Base-by-base conservation (phyloP, 345 rosid genomes). In the Combretum micranthum region DNA sequence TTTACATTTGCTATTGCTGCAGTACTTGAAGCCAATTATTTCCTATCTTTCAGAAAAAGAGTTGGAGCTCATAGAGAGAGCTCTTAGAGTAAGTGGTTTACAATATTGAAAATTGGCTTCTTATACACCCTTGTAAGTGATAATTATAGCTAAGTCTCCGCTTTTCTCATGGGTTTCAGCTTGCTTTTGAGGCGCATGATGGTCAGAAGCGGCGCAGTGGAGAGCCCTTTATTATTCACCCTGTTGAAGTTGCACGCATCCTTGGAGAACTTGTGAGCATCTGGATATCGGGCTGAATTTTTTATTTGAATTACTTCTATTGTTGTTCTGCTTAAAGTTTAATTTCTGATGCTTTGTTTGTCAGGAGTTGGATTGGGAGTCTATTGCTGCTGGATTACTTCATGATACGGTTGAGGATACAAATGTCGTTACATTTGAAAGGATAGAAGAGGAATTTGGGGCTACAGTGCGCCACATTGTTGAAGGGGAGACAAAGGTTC, bases 401-500 rank as follows among this genome's bases (percentile, higher is more conserved):
- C 99, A 93, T 72, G 99, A 93, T 73, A 93, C 97, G 8, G 99
- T 93, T 20, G 99, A 93, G 73, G 99, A 93, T 82, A 93, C 99
- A 42, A 79, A 85, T 67, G 79, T 84, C 66, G 86, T 93, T 63
- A 86, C 95, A 55, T 88, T 93, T 71, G 94, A 86, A 69, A 83
- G 83, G 71, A 93, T 93, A 74, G 97, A 93, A 56, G 80, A 82
- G 69, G 89, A 88, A 69, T 89, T 89, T 80, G 94, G 98, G 64
- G 80, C 82, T 52, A 81, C 76, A 20, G 99, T 93, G 42, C 86
- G 99, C 48, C 91, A 58, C 78, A 93, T 93, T 65, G 97, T 93
- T 20, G 99, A 93, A 80, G 99, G 99, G 72, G 99, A 93, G 81
- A 93, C 99, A 59, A 93, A 93, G 97, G 99, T 86, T 72, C 68